Base-by-base conservation (phyloP, 73 alveolate species). In the Strombidium stylifer region DNA sequence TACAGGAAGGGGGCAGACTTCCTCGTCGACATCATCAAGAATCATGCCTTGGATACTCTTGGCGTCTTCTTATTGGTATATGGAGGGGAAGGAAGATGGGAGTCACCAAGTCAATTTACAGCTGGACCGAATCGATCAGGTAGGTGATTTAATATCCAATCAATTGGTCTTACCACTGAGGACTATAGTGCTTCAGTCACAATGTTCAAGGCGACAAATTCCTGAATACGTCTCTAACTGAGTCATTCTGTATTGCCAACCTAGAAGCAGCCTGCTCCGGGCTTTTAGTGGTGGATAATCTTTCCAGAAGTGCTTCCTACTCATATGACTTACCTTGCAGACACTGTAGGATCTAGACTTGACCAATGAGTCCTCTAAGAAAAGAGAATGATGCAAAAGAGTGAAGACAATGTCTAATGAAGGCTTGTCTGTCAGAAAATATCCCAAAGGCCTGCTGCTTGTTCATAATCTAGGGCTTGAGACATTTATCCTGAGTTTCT, bases 231-330 rank as follows among this genome's bases (percentile, higher is more conserved):
- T 95, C 99, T 24, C 81, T 97, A 57, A 94, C 99, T 5, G 99
- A 97, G 72, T 98, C 99, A 0, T 97, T 97, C 81, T 97, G 99
- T 82, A 97, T 97, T 4, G 99, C 99, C 4, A 96, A 96, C 24
- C 98, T 96, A 14, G 99, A 97, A 64, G 99, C 99, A 19, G 99
- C 99, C 18, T 85, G 98, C 28, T 94, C 99, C 27, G 99, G 99
- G 6, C 88, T 97, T 26, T 72, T 85, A 69, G 96, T 95, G 2
- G 98, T 97, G 21, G 81, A 97, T 20, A 97, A 99, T 99, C 0
- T 96, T 97, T 3, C 98, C 98, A 2, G 99, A 97, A 66, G 99
- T 97, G 23, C 82, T 97, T 19, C 99, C 99, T 36, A 92, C 77
- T 31, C 86, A 91, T 49, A 94, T 96, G 99, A 91, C 90, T 0